Conservation (phyloP, 1,284 basidiomycete species). For the Sparassis latifolia region DNA sequence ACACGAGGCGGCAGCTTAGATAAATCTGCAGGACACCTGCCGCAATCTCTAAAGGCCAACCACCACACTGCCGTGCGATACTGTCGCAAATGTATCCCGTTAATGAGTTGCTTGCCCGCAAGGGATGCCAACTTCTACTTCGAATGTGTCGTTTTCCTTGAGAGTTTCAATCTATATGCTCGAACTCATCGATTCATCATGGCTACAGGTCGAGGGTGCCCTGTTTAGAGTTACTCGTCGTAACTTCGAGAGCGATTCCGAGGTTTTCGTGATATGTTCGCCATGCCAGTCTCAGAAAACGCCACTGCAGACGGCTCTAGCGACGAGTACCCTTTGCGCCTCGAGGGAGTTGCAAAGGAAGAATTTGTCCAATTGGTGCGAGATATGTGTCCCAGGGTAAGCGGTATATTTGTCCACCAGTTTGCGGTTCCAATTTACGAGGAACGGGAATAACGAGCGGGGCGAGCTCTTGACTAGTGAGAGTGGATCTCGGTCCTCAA, state of each 20-base stretch:
- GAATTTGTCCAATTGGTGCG: constrained; percentile 26
- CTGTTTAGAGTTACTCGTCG: constrained; percentile 23
- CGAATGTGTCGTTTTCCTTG: background rate
- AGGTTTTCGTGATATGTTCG: constrained; percentile 19
- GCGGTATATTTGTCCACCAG: constrained; percentile 1
- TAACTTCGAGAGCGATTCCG: constrained; percentile 21
- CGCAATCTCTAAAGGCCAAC: too few relatives aligned
- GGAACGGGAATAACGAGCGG: constrained; percentile 5
- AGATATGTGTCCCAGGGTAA: constrained; percentile 21
- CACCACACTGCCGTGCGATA: too few relatives aligned
- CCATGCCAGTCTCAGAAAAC: constrained; percentile 9
- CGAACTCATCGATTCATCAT: background rate
- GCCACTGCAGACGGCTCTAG: constrained; percentile 9
- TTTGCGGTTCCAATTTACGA: background rate
- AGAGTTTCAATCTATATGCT: background rate
- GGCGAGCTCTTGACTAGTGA: constrained; percentile 17
- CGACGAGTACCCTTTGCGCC: constrained; percentile 18
- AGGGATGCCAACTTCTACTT: too few relatives aligned
- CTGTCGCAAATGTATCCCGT: too few relatives aligned
- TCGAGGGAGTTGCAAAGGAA: constrained; percentile 17
- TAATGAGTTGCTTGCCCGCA: too few relatives aligned
- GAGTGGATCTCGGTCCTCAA: constrained; percentile 31
- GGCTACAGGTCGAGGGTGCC: constrained; percentile 23
- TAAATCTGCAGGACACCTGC: too few relatives aligned
- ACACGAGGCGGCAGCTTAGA: too few relatives aligned